phyloP scores from a whole-genome alignment of 768 basidiomycete species.

The Mrakia gelida region DNA sequence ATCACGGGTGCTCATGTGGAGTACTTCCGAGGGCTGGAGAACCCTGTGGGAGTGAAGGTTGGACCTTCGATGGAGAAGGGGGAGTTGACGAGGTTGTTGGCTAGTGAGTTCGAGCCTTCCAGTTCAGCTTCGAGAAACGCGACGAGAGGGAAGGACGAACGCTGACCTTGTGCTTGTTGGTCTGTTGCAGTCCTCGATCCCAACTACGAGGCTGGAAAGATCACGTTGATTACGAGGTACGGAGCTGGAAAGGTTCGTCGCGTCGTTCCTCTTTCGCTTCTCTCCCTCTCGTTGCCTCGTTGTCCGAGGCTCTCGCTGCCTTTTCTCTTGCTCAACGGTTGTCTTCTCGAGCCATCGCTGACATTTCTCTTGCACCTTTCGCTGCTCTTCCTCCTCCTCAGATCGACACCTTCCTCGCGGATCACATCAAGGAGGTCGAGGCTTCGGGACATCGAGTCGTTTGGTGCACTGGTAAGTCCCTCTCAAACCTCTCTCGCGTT shows the following conservation, averaged over 20 bases:
- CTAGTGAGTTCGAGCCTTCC: constrained; percentile 52
- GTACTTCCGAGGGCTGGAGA: constrained; percentile 85
- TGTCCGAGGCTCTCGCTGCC: too few species aligned
- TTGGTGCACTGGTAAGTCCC: constrained; percentile 59
- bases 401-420: constrained; percentile 70
- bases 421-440: constrained; percentile 77
- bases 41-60: constrained; percentile 93
- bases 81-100: constrained; percentile 70
- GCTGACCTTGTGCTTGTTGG: too few species aligned
- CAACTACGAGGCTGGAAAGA: constrained; percentile 68
- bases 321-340: too few species aligned
- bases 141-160: neutral
- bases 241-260: constrained; percentile 70
- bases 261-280: too few species aligned
- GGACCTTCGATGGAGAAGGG: constrained; percentile 78
- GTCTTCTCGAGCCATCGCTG: neutral
- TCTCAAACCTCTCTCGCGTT: too few species aligned
- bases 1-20: constrained; percentile 90
- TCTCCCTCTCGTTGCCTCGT: too few species aligned
- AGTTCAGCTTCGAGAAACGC: neutral
- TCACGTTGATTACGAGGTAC: constrained; percentile 90
- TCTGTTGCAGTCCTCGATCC: constrained; percentile 72
- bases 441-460: constrained; percentile 76
- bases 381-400: constrained; percentile 41
- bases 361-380: neutral